These are phyloP conservation scores for Cucurbita pepo DNA, from an alignment of 306 rosid genomes.

Conservation along the genomic window DNA sequence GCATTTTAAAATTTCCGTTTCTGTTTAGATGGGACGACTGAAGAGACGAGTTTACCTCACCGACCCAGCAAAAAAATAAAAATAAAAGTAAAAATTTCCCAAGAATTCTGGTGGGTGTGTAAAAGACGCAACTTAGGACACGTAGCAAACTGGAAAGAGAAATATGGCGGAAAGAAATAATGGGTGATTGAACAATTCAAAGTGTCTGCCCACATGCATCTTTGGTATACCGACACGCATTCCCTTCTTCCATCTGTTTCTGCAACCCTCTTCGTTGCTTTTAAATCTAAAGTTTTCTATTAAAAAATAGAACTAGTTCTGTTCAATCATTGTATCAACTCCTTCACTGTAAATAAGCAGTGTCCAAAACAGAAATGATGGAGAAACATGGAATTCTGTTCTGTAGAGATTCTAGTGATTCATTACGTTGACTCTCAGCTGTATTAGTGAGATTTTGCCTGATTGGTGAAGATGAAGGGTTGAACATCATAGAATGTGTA, in stretches of 20 bases:
- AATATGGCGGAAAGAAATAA: constrained; percentile 2
- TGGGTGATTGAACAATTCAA: background rate
- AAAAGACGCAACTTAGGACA: background rate
- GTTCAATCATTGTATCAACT: background rate
- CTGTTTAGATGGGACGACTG: background rate
- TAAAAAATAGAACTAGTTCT: background rate
- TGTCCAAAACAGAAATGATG: background rate
- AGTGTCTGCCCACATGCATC: constrained; percentile 7
- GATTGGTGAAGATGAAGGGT: background rate
- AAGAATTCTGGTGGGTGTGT: background rate
- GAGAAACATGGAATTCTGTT: background rate
- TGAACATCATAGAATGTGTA: background rate
- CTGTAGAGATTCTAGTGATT: background rate
- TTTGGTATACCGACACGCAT: background rate
- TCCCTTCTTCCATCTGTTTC: background rate
- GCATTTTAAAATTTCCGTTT: background rate
- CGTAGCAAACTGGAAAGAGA: background rate
- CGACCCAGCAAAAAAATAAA: background rate
- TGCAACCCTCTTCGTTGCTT: background rate
- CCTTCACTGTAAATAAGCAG: background rate
- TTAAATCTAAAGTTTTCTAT: background rate
- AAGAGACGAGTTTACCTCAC: background rate
- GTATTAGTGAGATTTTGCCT: background rate
- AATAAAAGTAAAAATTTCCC: background rate
- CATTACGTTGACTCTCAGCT: background rate